These are phyloP conservation scores for Cyberlindnera mycetangii DNA, from an alignment of 805 yeast species.

Conservation along the genomic window DNA sequence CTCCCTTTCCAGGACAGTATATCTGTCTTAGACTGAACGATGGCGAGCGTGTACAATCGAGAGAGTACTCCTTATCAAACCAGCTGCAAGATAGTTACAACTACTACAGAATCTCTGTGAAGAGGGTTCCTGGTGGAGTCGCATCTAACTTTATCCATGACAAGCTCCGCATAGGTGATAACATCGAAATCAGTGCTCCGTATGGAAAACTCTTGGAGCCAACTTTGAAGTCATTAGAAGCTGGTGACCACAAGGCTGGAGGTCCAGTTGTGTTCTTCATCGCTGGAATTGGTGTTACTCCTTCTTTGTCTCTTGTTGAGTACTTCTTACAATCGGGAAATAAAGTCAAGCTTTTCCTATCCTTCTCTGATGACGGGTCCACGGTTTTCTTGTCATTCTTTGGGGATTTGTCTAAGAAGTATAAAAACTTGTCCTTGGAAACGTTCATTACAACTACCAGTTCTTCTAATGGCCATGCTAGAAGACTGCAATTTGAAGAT, in stretches of 20 bases:
- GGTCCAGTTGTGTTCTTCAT: constrained; percentile 42
- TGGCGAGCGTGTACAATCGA: constrained; percentile 41
- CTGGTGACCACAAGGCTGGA: constrained; percentile 13
- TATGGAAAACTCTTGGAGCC: constrained; percentile 48
- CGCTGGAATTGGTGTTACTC: constrained; percentile 72
- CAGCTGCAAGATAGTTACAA: constrained; percentile 23
- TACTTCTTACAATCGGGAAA: constrained; percentile 19
- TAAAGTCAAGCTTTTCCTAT: constrained; percentile 15
- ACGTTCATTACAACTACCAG: constrained; percentile 13
- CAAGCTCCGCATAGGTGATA: constrained; percentile 44
- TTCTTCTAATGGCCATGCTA: not conserved
- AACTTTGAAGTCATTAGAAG: constrained; percentile 20
- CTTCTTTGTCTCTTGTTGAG: constrained; percentile 52
- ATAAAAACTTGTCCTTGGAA: constrained; percentile 14
- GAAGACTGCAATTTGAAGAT: constrained; percentile 2
- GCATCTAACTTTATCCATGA: constrained; percentile 51
- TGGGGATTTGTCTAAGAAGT: constrained; percentile 9
- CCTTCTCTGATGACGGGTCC: constrained; percentile 12
- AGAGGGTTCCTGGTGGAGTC: constrained; percentile 43
- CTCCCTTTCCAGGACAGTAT: constrained; percentile 39
- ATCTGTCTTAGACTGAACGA: constrained; percentile 35
- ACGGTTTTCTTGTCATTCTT: constrained; percentile 20
- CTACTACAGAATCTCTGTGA: constrained; percentile 59
- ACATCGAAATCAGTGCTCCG: constrained; percentile 53
- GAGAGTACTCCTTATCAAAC: constrained; percentile 60